A percentile compares a stretch with the other conserved stretches of the same genome.
Evolutionary conservation across 257 asterid species (phyloP).

Genomic region (Cinchona pubescens): DNA sequence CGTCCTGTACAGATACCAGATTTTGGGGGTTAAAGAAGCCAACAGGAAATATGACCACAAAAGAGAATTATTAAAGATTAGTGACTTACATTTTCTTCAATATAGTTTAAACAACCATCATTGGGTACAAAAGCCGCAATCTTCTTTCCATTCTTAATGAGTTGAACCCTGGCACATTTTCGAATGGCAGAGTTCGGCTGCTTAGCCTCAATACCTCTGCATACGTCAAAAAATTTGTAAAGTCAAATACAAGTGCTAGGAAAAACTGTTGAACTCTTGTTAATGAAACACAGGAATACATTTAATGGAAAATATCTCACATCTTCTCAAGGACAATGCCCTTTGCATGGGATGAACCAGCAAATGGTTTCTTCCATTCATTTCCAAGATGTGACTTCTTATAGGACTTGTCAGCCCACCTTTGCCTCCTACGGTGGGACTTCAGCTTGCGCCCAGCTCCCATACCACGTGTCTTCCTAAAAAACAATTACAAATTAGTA

Average conservation of each 20-base stretch:
- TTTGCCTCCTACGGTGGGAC: constrained; percentile 65
- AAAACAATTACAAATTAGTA: not conserved
- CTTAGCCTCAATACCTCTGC: constrained; percentile 78
- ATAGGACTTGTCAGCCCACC: constrained; percentile 83
- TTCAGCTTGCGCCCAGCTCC: constrained; percentile 83
- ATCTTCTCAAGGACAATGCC: constrained; percentile 81
- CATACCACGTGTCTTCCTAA: constrained; percentile 77
- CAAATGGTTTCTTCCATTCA: constrained; percentile 84
- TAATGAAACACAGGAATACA: not conserved
- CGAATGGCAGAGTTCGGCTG: constrained; percentile 88
- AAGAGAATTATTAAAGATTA: not conserved
- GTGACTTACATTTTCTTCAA: constrained; percentile 69
- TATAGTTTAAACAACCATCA: constrained; percentile 75
- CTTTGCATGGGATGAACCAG: constrained; percentile 78
- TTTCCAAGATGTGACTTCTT: constrained; percentile 78
- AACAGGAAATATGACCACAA: not conserved
- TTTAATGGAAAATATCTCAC: constrained; percentile 26
- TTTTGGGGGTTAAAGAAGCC: not conserved
- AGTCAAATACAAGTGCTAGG: not conserved
- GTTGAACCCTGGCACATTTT: constrained; percentile 79
- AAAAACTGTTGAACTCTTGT: not conserved
- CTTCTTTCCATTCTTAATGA: constrained; percentile 77
- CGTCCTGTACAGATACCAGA: constrained; percentile 45
- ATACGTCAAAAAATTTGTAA: not conserved
- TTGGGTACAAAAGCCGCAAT: constrained; percentile 83